phyloP scores from a whole-genome alignment of 805 yeast genomes.

The Helenozyma baotianmanensis region DNA sequence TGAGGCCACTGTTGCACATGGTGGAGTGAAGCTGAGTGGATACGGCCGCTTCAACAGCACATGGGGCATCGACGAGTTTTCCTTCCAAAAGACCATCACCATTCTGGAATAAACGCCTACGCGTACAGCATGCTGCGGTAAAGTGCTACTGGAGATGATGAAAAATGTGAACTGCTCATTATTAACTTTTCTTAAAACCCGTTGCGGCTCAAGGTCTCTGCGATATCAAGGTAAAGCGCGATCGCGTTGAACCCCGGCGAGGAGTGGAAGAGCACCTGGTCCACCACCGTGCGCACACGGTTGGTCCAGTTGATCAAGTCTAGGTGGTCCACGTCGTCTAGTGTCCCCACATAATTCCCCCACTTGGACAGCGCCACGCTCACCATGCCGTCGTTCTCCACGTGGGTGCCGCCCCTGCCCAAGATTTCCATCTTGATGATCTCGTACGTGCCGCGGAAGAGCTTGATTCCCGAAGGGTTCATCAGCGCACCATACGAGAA shows the following conservation, averaged over 20 bases:
- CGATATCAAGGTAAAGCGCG: slow-evolving; percentile 64
- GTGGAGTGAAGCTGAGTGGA: slow-evolving; percentile 40
- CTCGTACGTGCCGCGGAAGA: slow-evolving; percentile 62
- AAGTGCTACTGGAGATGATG: no score
- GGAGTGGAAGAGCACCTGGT: slow-evolving; percentile 26
- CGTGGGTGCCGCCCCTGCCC: slow-evolving; percentile 25
- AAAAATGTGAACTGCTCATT: no score
- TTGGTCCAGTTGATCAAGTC: slow-evolving; percentile 85
- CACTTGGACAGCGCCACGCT: slow-evolving; percentile 73
- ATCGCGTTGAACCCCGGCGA: slow-evolving; percentile 54
- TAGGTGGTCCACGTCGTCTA: slow-evolving; percentile 75
- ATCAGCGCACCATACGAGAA: slow-evolving; percentile 81
- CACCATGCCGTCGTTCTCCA: slow-evolving; percentile 83
- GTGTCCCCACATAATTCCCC: slow-evolving; percentile 80
- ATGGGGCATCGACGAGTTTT: slow-evolving; percentile 44
- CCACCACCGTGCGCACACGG: slow-evolving; percentile 35
- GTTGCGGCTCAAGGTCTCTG: slow-evolving; percentile 53
- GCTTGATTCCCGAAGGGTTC: slow-evolving; percentile 55
- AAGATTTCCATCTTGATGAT: slow-evolving; percentile 38
- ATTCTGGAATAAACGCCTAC: slow-evolving; percentile 7
- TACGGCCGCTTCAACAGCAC: slow-evolving; percentile 33
- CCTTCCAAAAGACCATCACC: slow-evolving; percentile 34
- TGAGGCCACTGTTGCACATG: slow-evolving; percentile 40
- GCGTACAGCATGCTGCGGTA: no score
- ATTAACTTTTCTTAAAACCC: slow-evolving; percentile 54